A percentile compares a stretch with the other conserved stretches of the same genome.
phyloP scores from a whole-genome alignment of 768 basidiomycete genomes.

The Suillus subalutaceus region DNA sequence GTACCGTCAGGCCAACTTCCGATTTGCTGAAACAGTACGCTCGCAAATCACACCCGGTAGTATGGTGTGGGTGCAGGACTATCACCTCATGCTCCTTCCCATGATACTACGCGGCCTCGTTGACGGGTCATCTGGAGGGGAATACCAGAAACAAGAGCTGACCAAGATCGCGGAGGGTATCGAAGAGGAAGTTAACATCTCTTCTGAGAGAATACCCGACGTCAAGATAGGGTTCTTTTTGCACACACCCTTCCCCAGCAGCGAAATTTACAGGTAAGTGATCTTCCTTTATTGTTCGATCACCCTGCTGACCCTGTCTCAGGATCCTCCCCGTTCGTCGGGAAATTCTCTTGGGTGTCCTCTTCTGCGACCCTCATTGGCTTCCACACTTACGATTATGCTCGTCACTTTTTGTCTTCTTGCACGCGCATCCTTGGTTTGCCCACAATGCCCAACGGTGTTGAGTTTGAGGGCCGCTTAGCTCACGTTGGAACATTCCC shows the following conservation, averaged over 20 bases:
- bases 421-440: constrained; percentile 95
- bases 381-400: constrained; percentile 99
- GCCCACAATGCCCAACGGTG: constrained; percentile 97
- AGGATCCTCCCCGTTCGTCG: constrained; percentile 96
- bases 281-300: constrained; percentile 13
- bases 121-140: constrained; percentile 65
- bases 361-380: constrained; percentile 96
- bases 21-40: constrained; percentile 89
- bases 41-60: constrained; percentile 79
- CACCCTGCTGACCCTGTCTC: constrained; percentile 12
- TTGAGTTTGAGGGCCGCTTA: constrained; percentile 93
- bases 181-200: constrained; percentile 45
- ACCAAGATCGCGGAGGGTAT: constrained; percentile 75
- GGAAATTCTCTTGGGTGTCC: constrained; percentile 94
- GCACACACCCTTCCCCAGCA: constrained; percentile 97
- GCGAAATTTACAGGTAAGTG: constrained; percentile 93
- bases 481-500: constrained; percentile 99
- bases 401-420: constrained; percentile 97
- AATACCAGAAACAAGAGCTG: constrained; percentile 62
- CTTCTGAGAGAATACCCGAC: constrained; percentile 49
- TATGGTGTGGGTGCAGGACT: constrained; percentile 99
- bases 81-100: constrained; percentile 96
- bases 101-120: constrained; percentile 91
- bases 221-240: constrained; percentile 99
- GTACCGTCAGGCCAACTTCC: constrained; percentile 94